Base-by-base conservation (phyloP, 352 stramenopile genomes). In the Phytophthora pluvialis region DNA sequence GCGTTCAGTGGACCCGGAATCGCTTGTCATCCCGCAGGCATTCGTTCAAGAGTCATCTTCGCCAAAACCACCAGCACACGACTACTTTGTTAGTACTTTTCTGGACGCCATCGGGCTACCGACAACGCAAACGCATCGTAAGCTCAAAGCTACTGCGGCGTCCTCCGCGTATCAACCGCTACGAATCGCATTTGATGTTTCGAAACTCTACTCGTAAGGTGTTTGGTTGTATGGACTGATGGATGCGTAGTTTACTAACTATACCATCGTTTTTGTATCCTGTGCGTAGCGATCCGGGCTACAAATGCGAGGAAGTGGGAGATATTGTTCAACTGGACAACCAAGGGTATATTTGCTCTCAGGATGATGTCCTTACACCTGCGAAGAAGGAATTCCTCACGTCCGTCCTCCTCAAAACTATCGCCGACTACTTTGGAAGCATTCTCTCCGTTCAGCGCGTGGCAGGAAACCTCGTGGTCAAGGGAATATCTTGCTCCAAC, bases 131-230 rank as follows among this genome's bases (percentile, higher is more conserved):
- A 48, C 47, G 1, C 60, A 62, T 12, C 77, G 83, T 3, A 78
- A 67, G 12, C 67, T 91, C 2, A 40, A 68, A 58, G 52, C 64
- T 0, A 55, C 61, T 0, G 40, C 60, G 4, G 54, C 63, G 4
- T 40, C 67, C 3, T 58, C 73, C 3, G 46, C 78, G 0, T 92
- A 89, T 38, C 79, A 91, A 29, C 86, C 80, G 1, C 83, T 94
- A n/a, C 81, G 86, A 35, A 91, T 92, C 42, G 80, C 71, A 13
- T 94, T 94, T 26, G 86, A 94, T 26, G 51, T 91, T 0, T 94
- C 86, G 6, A 91, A 90, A 42, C 78, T 94, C 18, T 77, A 59
- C 21, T 82, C 67, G 80, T 87, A 78, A 57, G 72, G 5, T 7
- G 11, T 7, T 57, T 9, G 8, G 13, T 51, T 16, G 25, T 33